These are phyloP conservation scores for Oleoguttula mirabilis DNA, from an alignment of 495 filamentous ascomycete genomes.

Conservation along the genomic window DNA sequence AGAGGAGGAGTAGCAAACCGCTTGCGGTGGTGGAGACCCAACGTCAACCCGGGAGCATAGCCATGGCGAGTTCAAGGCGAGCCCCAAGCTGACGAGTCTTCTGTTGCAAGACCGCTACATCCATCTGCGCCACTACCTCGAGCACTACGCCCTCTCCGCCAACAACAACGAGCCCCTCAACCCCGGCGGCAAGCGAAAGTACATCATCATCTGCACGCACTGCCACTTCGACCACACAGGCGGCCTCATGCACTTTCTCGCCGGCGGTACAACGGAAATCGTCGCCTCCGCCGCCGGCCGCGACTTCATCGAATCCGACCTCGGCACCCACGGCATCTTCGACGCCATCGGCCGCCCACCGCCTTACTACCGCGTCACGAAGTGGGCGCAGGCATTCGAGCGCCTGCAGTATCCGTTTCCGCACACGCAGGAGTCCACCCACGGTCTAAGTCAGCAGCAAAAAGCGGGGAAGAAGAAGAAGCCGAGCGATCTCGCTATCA, in stretches of 20 bases:
- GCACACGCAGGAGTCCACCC: not conserved
- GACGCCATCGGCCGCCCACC: conserved; percentile 15
- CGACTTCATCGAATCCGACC: conserved; percentile 27
- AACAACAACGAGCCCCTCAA: conserved; percentile 28
- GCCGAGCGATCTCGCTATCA: conserved; percentile 20
- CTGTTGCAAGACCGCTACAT: conserved; percentile 11
- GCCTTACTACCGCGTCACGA: conserved; percentile 28
- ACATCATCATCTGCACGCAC: conserved; percentile 32
- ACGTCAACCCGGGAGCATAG: too few relatives aligned
- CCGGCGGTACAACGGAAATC: conserved; percentile 21
- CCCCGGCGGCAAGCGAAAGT: conserved; percentile 21
- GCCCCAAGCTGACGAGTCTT: too few relatives aligned
- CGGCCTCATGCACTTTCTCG: conserved; percentile 27
- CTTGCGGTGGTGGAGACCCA: too few relatives aligned
- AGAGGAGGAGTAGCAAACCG: too few relatives aligned
- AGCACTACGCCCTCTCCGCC: conserved; percentile 25
- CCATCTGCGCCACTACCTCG: conserved; percentile 28
- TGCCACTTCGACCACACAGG: conserved; percentile 36
- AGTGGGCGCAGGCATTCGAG: conserved; percentile 28
- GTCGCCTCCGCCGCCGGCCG: conserved; percentile 28
- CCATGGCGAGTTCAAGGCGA: too few relatives aligned
- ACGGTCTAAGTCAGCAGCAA: not conserved
- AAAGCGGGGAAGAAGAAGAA: not conserved
- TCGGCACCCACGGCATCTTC: conserved; percentile 26
- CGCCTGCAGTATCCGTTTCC: conserved; percentile 14